Conservation (phyloP, 768 basidiomycete species). For the Russula lepida region DNA sequence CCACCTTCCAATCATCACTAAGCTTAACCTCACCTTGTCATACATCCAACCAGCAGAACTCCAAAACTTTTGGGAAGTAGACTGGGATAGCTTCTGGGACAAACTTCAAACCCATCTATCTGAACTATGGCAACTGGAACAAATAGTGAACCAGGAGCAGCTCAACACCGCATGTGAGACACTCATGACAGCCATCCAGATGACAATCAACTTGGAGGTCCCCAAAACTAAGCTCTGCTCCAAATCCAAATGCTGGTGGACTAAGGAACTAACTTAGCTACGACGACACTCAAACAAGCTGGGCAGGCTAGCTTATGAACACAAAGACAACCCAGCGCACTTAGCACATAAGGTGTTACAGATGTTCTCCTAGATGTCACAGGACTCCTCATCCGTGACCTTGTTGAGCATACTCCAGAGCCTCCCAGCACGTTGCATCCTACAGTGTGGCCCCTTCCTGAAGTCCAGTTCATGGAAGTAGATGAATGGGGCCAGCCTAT, state of each 20-base stretch:
- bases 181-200: neutral
- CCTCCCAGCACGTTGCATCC: too few relatives aligned
- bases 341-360: too few relatives aligned
- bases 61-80: neutral
- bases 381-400: too few relatives aligned
- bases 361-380: too few relatives aligned
- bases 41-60: neutral
- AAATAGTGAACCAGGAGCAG: neutral
- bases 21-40: neutral
- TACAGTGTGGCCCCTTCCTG: too few relatives aligned
- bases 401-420: too few relatives aligned
- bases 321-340: accelerated
- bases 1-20: neutral
- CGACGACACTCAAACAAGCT: neutral
- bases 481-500: too few relatives aligned
- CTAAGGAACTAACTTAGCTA: neutral
- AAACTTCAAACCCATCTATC: neutral
- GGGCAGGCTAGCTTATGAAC: neutral
- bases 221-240: neutral
- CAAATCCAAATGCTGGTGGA: neutral
- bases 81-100: neutral
- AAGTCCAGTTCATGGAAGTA: too few relatives aligned
- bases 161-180: accelerated
- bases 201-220: neutral
- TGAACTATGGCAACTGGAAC: too few relatives aligned